Evolutionary conservation across 176 grass and related monocot species (phyloP).

Genomic region (Secale cereale): DNA sequence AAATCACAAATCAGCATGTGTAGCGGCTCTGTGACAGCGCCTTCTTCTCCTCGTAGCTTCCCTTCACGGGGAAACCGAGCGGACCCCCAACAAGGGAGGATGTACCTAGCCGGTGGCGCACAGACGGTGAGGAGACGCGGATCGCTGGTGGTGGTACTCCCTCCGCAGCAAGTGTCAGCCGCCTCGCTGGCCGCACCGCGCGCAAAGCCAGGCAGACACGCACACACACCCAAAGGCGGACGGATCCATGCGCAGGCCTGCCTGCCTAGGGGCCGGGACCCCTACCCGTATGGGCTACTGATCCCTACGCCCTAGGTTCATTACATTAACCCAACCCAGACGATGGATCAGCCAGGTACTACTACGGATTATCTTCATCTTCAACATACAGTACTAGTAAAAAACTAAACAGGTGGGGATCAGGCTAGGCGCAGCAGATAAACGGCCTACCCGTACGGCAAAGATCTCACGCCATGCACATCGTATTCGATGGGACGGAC

Average conservation of each 20-base stretch:
- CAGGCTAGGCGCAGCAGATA: background rate
- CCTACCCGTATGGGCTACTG: conserved; percentile 29
- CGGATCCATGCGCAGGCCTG: conserved; percentile 5
- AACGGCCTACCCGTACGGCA: conserved; percentile 18
- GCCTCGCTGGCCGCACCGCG: background rate
- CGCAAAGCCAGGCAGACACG: background rate
- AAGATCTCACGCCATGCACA: conserved; percentile 24
- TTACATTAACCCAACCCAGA: background rate
- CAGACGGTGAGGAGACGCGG: background rate
- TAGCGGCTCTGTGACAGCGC: too few species aligned
- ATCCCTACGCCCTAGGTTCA: conserved; percentile 33
- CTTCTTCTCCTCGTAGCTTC: too few species aligned
- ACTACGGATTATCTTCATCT: background rate
- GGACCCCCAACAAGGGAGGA: too few species aligned
- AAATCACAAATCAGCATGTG: too few species aligned
- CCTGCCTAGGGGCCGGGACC: background rate
- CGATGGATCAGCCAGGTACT: background rate
- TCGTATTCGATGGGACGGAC: too few species aligned
- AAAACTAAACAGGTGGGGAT: background rate
- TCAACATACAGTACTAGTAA: background rate
- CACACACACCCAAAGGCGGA: background rate
- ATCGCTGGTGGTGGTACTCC: background rate
- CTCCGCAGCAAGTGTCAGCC: background rate
- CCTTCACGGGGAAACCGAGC: too few species aligned
- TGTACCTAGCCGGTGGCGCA: too few species aligned